Base-by-base conservation (phyloP, 2,329 filamentous ascomycete species). In the Claviceps sp. region DNA sequence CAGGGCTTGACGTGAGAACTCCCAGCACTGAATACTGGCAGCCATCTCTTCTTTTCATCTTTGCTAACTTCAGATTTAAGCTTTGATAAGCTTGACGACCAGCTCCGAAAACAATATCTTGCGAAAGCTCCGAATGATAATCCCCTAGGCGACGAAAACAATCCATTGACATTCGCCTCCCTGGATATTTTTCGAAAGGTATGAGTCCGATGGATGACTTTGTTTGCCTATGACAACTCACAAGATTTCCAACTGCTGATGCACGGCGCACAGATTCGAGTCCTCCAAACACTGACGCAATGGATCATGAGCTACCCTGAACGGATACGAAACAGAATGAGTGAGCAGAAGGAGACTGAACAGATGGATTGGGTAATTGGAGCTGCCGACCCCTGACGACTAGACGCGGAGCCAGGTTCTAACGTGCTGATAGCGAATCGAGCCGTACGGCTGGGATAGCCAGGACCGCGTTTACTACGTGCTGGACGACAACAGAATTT, bases 401-500 rank as follows among this genome's bases (percentile, higher is more conserved):
- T 26, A 36, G 22, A 17, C 13, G 14, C 34, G 29, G 40, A 14
- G n/a, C 16, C 26, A 26, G 17, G 22, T 40, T 26, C 54, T 65
- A 52, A 66, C 43, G 22, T 7, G 14, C 5, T 23, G 20, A 8
- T 50, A 85, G 82, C 74, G 82, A 54, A 88, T 93, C 58, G 86
- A 91, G 61, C 85, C 86, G 0, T 83, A 85, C 55, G 93, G 93
- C 9, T 97, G 88, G 82, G 93, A 98, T 65, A 77, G 81, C 22
- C 76, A 95, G 46, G 90, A 95, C 57, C 83, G 88, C 39, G 83
- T 82, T 38, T 95, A 97, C 64, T 95, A 85, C 62, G 83, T 97
- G 3, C 77, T 98, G 3, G 91, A 97, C 60, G 93, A 98, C 64
- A 94, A 96, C 60, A 80, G 93, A 55, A 74, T 98, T 43, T 98